phyloP scores from a whole-genome alignment of 176 grass and related monocot genomes.

The Poa annua region DNA sequence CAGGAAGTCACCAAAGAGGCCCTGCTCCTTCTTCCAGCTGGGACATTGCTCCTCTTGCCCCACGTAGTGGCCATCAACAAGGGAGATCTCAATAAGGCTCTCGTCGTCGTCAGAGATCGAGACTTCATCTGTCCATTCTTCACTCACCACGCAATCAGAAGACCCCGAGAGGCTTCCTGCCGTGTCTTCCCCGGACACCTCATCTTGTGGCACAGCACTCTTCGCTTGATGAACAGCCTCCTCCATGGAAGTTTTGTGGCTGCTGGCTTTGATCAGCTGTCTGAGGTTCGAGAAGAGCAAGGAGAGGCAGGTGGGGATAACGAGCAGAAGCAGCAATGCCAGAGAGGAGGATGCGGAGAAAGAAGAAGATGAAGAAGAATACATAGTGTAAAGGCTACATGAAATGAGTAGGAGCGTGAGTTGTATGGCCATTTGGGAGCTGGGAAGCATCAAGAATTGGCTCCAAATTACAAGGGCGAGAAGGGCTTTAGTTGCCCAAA shows the following conservation, averaged over 20 bases:
- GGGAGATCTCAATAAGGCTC: slow-evolving; percentile 82
- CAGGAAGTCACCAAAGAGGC: slow-evolving; percentile 50
- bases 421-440: slow-evolving; percentile 62
- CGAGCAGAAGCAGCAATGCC: slow-evolving; percentile 57
- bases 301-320: slow-evolving; percentile 63
- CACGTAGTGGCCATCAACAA: slow-evolving; percentile 58
- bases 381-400: slow-evolving; percentile 73
- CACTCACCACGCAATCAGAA: slow-evolving; percentile 18
- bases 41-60: slow-evolving; percentile 32
- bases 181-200: slow-evolving; percentile 18
- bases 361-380: slow-evolving; percentile 46
- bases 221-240: slow-evolving; percentile 36
- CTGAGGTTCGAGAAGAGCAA: slow-evolving; percentile 62
- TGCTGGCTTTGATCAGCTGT: slow-evolving; percentile 43
- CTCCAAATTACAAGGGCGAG: slow-evolving; percentile 20
- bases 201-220: slow-evolving; percentile 43
- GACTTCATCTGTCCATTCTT: slow-evolving; percentile 41
- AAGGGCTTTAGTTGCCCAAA: slow-evolving; percentile 48
- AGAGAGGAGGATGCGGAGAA: slow-evolving; percentile 52
- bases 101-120: slow-evolving; percentile 43
- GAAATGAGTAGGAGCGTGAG: slow-evolving; percentile 78
- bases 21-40: slow-evolving; percentile 45
- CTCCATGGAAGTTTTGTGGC: slow-evolving; percentile 46
- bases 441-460: slow-evolving; percentile 56
- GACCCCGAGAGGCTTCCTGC: slow-evolving; percentile 26